These are phyloP conservation scores for Nannochloropsis oceanica DNA, from an alignment of 108 stramenopile species.

Conservation along the genomic window DNA sequence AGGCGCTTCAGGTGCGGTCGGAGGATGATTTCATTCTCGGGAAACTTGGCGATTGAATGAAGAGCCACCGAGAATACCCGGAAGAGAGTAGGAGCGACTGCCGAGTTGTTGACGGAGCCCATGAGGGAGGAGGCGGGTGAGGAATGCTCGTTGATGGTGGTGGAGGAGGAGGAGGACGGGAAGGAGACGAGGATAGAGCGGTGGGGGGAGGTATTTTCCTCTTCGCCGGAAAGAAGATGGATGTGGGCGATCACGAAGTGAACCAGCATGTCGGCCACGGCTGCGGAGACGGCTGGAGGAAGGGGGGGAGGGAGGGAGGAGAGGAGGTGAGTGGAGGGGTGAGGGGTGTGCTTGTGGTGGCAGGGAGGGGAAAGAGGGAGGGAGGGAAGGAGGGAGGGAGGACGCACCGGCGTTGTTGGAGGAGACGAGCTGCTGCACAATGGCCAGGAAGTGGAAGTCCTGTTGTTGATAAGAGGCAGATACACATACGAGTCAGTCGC, in stretches of 20 bases:
- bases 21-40: constrained; percentile 66
- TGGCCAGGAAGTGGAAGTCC: not conserved
- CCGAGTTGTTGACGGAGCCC: not conserved
- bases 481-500: not conserved
- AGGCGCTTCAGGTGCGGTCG: constrained; percentile 62
- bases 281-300: constrained; percentile 39
- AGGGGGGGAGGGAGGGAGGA: not conserved
- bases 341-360: not conserved
- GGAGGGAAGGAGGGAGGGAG: not conserved
- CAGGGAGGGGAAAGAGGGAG: not conserved
- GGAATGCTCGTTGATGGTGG: too few species aligned
- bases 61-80: constrained; percentile 55
- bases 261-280: constrained; percentile 58
- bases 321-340: too few species aligned
- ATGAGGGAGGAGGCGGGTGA: not conserved
- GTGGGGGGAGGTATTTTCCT: not conserved
- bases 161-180: not conserved
- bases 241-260: constrained; percentile 56
- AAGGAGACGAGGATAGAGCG: not conserved
- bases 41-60: constrained; percentile 59
- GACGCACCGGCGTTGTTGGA: not conserved
- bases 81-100: constrained; percentile 1
- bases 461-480: not conserved
- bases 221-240: constrained; percentile 28
- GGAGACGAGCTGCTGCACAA: not conserved